Evolutionary conservation across 371 early-diverging fungal genomes (phyloP).

Genomic region (Circinella umbellata): DNA sequence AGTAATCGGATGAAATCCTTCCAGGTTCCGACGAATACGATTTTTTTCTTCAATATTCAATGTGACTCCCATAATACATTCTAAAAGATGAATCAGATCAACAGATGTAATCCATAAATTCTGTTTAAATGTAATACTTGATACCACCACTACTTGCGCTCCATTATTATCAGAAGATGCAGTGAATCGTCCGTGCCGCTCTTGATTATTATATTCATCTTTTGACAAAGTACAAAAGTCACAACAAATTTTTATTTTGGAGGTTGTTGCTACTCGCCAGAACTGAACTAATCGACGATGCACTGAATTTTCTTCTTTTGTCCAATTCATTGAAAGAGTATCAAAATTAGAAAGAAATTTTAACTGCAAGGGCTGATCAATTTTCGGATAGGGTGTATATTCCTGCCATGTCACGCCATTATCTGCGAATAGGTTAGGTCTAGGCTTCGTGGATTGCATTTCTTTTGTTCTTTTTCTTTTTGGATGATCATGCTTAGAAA

Average conservation of each 20-base stretch:
- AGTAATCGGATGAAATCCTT: conserved; percentile 79
- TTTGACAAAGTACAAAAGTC: conserved; percentile 66
- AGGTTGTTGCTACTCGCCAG: conserved; percentile 45
- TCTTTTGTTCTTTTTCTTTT: neutral
- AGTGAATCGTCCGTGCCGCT: too few relatives aligned
- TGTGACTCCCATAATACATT: conserved; percentile 69
- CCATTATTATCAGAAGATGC: too few relatives aligned
- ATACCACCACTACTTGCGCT: conserved; percentile 44
- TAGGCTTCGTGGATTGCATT: neutral
- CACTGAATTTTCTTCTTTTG: conserved; percentile 59
- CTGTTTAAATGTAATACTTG: conserved; percentile 81
- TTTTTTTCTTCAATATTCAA: conserved; percentile 87
- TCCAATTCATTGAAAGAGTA: conserved; percentile 28
- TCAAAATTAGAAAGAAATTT: neutral
- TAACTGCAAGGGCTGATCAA: neutral
- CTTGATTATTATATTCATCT: conserved; percentile 55
- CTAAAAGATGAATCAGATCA: conserved; percentile 76
- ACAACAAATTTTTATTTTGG: conserved; percentile 65
- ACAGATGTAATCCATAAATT: conserved; percentile 83
- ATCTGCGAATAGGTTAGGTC: neutral
- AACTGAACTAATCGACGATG: conserved; percentile 76
- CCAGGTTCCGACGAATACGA: conserved; percentile 81
- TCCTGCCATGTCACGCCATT: neutral
- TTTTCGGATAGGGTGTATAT: neutral
- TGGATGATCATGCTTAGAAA: too few relatives aligned